phyloP scores from a whole-genome alignment of 2,329 filamentous ascomycete species.

The Diaporthe sp. region DNA sequence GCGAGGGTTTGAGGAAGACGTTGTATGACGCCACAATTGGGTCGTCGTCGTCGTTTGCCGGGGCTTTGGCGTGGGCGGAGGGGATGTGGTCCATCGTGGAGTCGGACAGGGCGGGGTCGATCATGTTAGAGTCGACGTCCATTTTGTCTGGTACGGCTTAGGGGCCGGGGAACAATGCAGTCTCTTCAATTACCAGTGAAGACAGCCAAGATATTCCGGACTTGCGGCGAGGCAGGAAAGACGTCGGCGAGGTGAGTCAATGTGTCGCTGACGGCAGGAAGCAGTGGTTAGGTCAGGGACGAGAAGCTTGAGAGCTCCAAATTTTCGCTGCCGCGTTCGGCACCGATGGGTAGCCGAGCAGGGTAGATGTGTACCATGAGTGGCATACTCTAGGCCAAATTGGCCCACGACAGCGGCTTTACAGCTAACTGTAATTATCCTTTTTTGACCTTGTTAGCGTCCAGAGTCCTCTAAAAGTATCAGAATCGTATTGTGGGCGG shows the following conservation, averaged over 20 bases:
- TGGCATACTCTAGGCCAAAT: not conserved
- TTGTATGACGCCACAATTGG: conserved; percentile 83
- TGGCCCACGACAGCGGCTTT: not conserved
- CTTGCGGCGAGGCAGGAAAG: not conserved
- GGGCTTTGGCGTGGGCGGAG: not conserved
- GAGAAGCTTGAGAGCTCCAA: conserved; percentile 15
- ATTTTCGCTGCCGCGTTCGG: conserved; percentile 32
- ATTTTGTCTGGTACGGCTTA: not conserved
- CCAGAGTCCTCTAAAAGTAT: not conserved
- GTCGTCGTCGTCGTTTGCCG: conserved; percentile 61
- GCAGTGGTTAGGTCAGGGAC: conserved; percentile 18
- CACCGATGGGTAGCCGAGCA: conserved; percentile 3
- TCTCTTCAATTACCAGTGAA: not conserved
- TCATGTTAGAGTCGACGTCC: conserved; percentile 35
- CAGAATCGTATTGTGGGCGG: not conserved
- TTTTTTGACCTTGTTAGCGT: not conserved
- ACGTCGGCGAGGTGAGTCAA: not conserved
- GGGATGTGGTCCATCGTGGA: conserved; percentile 21
- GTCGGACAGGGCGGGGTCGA: conserved; percentile 39
- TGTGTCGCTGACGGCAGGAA: not conserved
- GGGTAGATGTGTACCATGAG: not conserved
- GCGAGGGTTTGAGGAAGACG: conserved; percentile 85
- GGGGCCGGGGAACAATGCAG: too few species aligned
- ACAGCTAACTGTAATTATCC: not conserved
- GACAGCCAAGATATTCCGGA: not conserved